A percentile compares a stretch with the other conserved stretches of the same genome.
Evolutionary conservation across 164 flowering plant genomes (phyloP).

Genomic region (Magnolia sinica): DNA sequence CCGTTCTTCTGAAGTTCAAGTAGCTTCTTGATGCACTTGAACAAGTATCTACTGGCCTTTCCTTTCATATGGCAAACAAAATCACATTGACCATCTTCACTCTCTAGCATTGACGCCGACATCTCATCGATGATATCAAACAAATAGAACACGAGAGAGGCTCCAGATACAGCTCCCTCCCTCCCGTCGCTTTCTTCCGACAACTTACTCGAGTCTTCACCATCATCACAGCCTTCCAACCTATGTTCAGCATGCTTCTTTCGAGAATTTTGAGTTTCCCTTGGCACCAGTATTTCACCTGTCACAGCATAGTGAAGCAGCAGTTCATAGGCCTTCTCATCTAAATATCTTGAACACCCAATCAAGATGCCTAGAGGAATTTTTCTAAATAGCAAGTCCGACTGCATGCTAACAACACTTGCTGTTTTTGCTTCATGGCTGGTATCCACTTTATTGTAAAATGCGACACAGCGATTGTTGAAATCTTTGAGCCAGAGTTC

Average conservation of each 20-base stretch:
- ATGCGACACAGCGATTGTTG: constrained; percentile 22
- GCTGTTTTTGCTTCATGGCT: constrained; percentile 11
- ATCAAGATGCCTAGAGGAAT: constrained; percentile 59
- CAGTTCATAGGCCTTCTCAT: constrained; percentile 40
- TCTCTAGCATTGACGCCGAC: constrained; percentile 35
- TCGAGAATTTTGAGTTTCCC: constrained; percentile 17
- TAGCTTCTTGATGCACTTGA: constrained; percentile 46
- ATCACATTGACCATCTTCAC: constrained; percentile 36
- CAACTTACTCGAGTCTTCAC: neutral
- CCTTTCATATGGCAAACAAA: constrained; percentile 39
- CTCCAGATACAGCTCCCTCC: constrained; percentile 43
- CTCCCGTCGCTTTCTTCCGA: constrained; percentile 16
- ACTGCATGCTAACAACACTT: constrained; percentile 13
- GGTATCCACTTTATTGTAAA: constrained; percentile 9
- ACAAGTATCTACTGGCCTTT: constrained; percentile 38
- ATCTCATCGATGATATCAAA: constrained; percentile 51
- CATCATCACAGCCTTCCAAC: neutral
- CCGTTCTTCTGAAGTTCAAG: constrained; percentile 21
- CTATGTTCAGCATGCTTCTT: constrained; percentile 19
- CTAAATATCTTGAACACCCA: constrained; percentile 28
- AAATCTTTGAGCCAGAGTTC: constrained; percentile 48
- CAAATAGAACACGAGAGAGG: constrained; percentile 44
- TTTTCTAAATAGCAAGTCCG: constrained; percentile 33
- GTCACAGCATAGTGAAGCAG: constrained; percentile 68
- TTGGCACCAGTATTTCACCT: constrained; percentile 28